phyloP scores from a whole-genome alignment of 306 rosid species.

The Phaseolus lunatus region DNA sequence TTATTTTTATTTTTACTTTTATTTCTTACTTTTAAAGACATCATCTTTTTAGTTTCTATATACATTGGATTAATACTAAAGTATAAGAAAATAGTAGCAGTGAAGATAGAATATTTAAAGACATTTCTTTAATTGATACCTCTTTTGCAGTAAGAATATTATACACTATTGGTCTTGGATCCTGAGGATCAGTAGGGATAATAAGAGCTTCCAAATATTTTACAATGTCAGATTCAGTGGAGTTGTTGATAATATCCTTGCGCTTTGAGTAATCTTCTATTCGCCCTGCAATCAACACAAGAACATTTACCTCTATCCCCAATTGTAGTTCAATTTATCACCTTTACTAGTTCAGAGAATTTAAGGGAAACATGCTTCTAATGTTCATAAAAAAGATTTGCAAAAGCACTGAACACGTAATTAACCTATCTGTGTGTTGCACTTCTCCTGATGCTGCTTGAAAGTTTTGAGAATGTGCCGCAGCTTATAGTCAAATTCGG shows the following conservation, averaged over 20 bases:
- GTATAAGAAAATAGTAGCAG: not conserved
- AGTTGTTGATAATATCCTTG: constrained; percentile 31
- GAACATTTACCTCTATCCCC: not conserved
- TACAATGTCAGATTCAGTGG: constrained; percentile 38
- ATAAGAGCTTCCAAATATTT: constrained; percentile 40
- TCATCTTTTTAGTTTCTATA: too few relatives aligned
- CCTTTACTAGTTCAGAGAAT: constrained; percentile 6
- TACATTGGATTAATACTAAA: not conserved
- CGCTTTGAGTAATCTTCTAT: constrained; percentile 39
- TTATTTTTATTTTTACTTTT: too few relatives aligned
- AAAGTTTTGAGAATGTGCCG: constrained; percentile 34
- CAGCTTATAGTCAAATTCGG: constrained; percentile 34
- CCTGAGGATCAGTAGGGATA: constrained; percentile 23
- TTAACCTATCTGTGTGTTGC: constrained; percentile 42
- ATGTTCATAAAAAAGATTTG: not conserved
- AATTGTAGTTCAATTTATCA: not conserved
- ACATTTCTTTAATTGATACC: constrained; percentile 21
- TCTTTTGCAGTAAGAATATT: constrained; percentile 28
- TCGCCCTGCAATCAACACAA: not conserved
- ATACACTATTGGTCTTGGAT: constrained; percentile 32
- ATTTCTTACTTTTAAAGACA: too few relatives aligned
- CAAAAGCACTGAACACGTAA: not conserved
- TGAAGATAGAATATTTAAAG: not conserved
- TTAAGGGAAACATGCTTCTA: not conserved
- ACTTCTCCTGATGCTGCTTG: constrained; percentile 41